Percentiles rank a stretch among this genome's conserved stretches.
Conservation (phyloP, 148 eudicot genomes). For the Cornus florida region DNA sequence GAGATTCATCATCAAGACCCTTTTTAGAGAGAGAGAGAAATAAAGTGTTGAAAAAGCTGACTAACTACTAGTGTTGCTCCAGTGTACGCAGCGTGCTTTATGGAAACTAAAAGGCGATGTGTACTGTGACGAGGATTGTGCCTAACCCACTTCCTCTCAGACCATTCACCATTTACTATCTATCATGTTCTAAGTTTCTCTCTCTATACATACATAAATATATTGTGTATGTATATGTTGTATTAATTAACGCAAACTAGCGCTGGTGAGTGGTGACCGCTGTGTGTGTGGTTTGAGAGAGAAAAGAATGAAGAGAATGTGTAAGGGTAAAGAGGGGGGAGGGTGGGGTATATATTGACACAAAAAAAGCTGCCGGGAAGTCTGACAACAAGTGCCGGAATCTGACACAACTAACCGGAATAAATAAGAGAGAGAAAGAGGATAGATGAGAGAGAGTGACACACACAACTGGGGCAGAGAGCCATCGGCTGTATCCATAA, state of each 20-base stretch:
- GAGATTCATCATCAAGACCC: slow-evolving; percentile 30
- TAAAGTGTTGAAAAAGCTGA: neutral
- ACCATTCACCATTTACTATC: slow-evolving; percentile 3
- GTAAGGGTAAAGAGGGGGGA: slow-evolving; percentile 6
- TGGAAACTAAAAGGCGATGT: slow-evolving; percentile 9
- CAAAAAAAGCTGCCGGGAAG: slow-evolving; percentile 18
- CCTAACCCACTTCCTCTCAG: slow-evolving; percentile 18
- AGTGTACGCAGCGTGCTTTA: neutral
- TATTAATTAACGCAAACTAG: neutral
- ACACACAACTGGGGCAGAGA: slow-evolving; percentile 45
- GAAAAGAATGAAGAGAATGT: neutral
- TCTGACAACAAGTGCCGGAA: slow-evolving; percentile 33
- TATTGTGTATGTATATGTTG: neutral
- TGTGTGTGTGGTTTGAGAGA: neutral
- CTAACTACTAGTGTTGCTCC: neutral
- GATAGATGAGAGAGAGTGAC: slow-evolving; percentile 20
- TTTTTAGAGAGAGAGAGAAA: neutral
- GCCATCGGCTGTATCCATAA: slow-evolving; percentile 52
- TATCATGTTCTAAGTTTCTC: neutral
- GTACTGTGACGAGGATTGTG: slow-evolving; percentile 15
- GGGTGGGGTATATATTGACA: slow-evolving; percentile 20
- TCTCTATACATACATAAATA: neutral
- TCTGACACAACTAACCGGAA: slow-evolving; percentile 34
- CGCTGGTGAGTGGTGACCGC: neutral
- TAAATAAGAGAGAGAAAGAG: slow-evolving; percentile 26